A percentile compares a stretch with the other conserved stretches of the same genome.
Evolutionary conservation across 176 grass and related monocot species (phyloP).

Genomic region (Puccinellia tenuiflora): DNA sequence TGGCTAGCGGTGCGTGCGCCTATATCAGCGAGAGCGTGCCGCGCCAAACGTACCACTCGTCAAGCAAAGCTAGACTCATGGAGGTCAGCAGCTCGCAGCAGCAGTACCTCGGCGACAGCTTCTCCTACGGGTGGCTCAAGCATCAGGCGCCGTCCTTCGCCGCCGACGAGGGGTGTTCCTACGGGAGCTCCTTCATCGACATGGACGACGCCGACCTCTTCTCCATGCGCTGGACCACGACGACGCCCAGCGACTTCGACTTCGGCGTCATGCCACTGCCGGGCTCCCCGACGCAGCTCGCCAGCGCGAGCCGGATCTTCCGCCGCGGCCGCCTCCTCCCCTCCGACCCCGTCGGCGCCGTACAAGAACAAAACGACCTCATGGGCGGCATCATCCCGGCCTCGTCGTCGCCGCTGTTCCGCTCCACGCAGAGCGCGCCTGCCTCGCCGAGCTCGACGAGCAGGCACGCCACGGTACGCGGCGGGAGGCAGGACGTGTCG

Average conservation of each 20-base stretch:
- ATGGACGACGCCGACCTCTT: slow-evolving; percentile 70
- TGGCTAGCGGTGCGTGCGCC: too few relatives aligned
- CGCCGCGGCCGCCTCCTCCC: slow-evolving; percentile 47
- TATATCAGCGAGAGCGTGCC: too few relatives aligned
- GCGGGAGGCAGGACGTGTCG: too few relatives aligned
- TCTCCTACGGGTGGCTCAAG: slow-evolving; percentile 50
- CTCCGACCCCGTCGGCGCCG: background rate
- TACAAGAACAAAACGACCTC: background rate
- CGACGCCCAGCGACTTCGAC: slow-evolving; percentile 24
- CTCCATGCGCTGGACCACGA: slow-evolving; percentile 73
- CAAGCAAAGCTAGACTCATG: slow-evolving; percentile 16
- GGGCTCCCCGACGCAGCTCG: background rate
- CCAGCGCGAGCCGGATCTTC: slow-evolving; percentile 53
- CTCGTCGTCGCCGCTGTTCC: slow-evolving; percentile 49
- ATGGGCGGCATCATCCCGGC: background rate
- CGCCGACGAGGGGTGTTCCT: slow-evolving; percentile 23
- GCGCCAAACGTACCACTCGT: too few relatives aligned
- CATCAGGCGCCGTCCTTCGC: background rate
- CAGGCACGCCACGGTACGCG: too few relatives aligned
- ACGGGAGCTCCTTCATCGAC: slow-evolving; percentile 71
- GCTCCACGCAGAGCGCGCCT: slow-evolving; percentile 64
- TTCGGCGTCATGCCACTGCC: slow-evolving; percentile 19
- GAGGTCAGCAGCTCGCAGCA: slow-evolving; percentile 31
- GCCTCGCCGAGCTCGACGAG: slow-evolving; percentile 13
- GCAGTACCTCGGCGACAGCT: slow-evolving; percentile 50